phyloP scores from a whole-genome alignment of 768 basidiomycete species.

The Xanthoconium stramineum region DNA sequence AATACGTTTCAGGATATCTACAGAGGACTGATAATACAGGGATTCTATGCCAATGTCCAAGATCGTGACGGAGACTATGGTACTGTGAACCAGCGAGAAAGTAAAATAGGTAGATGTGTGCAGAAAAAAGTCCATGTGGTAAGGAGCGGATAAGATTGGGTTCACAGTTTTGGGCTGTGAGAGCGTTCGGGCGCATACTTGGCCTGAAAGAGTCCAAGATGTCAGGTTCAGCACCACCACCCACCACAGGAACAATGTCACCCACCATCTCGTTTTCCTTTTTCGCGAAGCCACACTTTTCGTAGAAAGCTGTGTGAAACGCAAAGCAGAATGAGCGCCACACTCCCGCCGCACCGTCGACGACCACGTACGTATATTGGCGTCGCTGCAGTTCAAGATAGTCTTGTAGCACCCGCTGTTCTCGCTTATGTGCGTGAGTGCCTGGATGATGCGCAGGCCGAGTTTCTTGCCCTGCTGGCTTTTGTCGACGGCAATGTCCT shows the following conservation, averaged over 20 bases:
- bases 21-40: constrained; percentile 17
- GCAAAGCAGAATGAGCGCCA: constrained; percentile 6
- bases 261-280: constrained; percentile 93
- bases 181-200: constrained; percentile 51
- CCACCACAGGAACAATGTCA: background rate
- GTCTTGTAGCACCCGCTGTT: constrained; percentile 88
- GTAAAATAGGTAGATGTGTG: constrained; percentile 4
- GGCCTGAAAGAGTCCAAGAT: constrained; percentile 36
- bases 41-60: constrained; percentile 7
- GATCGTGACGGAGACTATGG: constrained; percentile 1
- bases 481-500: constrained; percentile 94
- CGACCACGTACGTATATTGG: constrained; percentile 78
- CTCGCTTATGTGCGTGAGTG: constrained; percentile 83
- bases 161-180: constrained; percentile 21
- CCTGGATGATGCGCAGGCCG: constrained; percentile 82
- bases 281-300: constrained; percentile 90
- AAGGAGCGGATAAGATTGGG: background rate
- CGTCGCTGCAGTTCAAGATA: constrained; percentile 90
- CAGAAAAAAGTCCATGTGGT: constrained; percentile 9
- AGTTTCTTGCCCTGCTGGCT: constrained; percentile 88
- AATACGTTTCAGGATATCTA: background rate
- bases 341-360: background rate
- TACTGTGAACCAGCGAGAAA: constrained; percentile 3
- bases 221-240: constrained; percentile 7
- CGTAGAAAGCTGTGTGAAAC: constrained; percentile 75